A percentile compares a stretch with the other conserved stretches of the same genome.
These are phyloP conservation scores for Fonsecaea monophora DNA, from an alignment of 2,329 filamentous ascomycete genomes.

Conservation along the genomic window DNA sequence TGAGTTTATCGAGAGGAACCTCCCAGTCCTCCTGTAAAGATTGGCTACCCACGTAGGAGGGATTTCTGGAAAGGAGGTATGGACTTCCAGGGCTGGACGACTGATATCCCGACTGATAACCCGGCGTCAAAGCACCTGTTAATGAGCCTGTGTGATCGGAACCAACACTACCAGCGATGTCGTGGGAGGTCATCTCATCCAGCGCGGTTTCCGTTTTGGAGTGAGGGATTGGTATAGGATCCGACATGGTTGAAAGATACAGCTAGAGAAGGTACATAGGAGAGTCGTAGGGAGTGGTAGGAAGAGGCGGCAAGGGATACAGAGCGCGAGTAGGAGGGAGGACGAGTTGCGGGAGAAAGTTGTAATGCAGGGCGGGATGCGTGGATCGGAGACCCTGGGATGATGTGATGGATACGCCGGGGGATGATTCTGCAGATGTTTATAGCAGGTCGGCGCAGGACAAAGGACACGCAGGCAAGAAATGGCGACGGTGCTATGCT, in stretches of 20 bases:
- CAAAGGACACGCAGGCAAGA: constrained; percentile 8
- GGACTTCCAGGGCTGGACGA: constrained; percentile 56
- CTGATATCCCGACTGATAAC: constrained; percentile 48
- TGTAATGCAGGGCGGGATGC: constrained; percentile 9
- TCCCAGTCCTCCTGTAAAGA: constrained; percentile 91
- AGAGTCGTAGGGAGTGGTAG: not conserved
- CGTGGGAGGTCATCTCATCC: constrained; percentile 33
- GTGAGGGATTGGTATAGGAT: constrained; percentile 39
- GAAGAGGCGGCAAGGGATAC: constrained; percentile 1
- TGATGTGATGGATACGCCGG: constrained; percentile 4
- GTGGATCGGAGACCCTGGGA: constrained; percentile 5
- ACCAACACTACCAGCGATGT: constrained; percentile 10
- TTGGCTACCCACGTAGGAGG: constrained; percentile 82
- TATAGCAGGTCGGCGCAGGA: not conserved
- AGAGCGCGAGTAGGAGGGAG: not conserved
- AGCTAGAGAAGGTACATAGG: constrained; percentile 8
- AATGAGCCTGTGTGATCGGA: constrained; percentile 33
- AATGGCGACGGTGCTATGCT: constrained; percentile 9
- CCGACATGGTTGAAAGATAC: constrained; percentile 40
- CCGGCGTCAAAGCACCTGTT: constrained; percentile 48
- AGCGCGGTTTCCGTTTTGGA: constrained; percentile 39
- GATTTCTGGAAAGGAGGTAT: constrained; percentile 70
- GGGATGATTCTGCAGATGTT: constrained; percentile 11
- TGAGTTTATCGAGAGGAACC: constrained; percentile 82
- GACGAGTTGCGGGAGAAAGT: not conserved